Evolutionary conservation across 352 stramenopile species (phyloP), one percentile per base, ranked within the genome.

Genomic region (Globisporangium paroecandrum): DNA sequence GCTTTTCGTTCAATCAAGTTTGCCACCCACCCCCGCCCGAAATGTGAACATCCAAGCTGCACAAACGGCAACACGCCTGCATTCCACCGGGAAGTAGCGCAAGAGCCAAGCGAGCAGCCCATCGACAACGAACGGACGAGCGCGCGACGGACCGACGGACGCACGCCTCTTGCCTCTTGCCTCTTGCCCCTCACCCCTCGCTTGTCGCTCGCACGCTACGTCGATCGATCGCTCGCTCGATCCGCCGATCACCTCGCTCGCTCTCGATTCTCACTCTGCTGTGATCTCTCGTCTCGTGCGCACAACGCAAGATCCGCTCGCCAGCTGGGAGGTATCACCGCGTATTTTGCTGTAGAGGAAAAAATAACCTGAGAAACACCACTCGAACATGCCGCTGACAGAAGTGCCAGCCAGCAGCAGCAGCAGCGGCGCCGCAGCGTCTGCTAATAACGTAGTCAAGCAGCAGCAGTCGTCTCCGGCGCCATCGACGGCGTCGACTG

Each of bases 291-390:
- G 29, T 56, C 49, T 56, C 43, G 49, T 56, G 49, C 49, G n/a
- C 49, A 56, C 22, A 56, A 56, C 49, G 49, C 49, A 56, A 56
- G 49, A 56, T 56, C 49, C 49, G 22, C 43, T n/a, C 15, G 18
- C 43, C 18, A 24, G 43, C 43, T 24, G 18, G 49, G 49, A 25
- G 49, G 49, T 22, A 56, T 60, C 27, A 29, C n/a, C n/a, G 8
- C 49, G 20, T 3, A 56, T 22, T 61, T 22, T 61, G 27, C 29
- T 38, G 34, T 13, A 38, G 25, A 7, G 22, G 27, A 15, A 46
- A 15, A 47, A 36, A 4, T 20, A 32, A n/a, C n/a, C 56, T 61
- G 55, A 20, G 32, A 46, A 61, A 7, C 29, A 27, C 18, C 9
- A 41, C 0, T 49, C 32, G 18, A 47, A 15, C 32, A 62, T 62